Evolutionary conservation across 2,329 filamentous ascomycete species (phyloP), one percentile per base, ranked within the genome.

Genomic region (Neospermospora avenae): DNA sequence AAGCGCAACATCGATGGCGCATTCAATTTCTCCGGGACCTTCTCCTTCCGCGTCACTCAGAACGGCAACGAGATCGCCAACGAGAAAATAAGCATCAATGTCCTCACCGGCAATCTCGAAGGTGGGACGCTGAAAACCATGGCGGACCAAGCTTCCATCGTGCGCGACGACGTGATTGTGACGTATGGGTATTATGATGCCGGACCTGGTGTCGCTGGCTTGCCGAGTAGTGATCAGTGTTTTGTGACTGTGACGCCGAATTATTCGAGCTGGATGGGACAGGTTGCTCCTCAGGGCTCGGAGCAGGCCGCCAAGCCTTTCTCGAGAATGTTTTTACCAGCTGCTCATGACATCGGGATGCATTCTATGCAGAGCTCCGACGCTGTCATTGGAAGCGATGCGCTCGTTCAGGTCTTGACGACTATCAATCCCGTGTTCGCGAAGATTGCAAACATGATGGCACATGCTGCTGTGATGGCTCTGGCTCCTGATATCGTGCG

Each of bases 281-380:
- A 71, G 45, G 65, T 77, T 2, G 76, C 77, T 3, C 76, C 79
- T 0, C 70, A 69, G 1, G 74, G 73, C 1, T 77, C 75, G 0
- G 68, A 72, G 0, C 71, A 73, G 7, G 75, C 76, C 20, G 69
- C 73, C 18, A 73, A 74, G 28, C 75, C 75, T 0, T 80, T 81
- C 66, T 64, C 70, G 10, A 72, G 70, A 10, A 71, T 80, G 57
- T 77, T 81, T 1, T 73, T 81, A 1, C 77, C 79, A 0, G 72
- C 75, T 1, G 71, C 76, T 0, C 80, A 81, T 67, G 79, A 81
- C 62, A 75, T 77, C 14, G 79, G 80, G 25, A 81, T 81, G 79
- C 81, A 81, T 69, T 79, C 72, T 67, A 78, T 81, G 78, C 66
- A 75, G 8, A 78, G 70, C 52, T 71, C 73, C 24, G 65, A 74